A percentile compares a stretch with the other conserved stretches of the same genome.
Conservation (phyloP, 2,329 filamentous ascomycete species). For the Capronia epimyces region DNA sequence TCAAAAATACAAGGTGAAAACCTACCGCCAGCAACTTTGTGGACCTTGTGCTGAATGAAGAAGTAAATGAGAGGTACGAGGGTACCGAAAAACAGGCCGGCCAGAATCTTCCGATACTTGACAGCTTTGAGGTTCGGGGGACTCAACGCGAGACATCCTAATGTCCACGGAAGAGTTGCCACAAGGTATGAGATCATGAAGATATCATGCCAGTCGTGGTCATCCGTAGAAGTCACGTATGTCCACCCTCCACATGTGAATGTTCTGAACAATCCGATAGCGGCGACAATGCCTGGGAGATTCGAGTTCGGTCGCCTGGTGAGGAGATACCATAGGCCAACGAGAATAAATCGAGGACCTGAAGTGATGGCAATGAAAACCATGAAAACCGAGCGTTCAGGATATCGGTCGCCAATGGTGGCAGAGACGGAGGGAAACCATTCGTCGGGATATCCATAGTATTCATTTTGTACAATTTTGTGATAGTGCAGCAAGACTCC, state of each 20-base stretch:
- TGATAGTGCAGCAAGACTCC: constrained; percentile 80
- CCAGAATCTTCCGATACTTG: constrained; percentile 82
- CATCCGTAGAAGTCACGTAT: constrained; percentile 95
- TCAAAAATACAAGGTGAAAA: constrained; percentile 2
- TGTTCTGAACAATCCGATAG: constrained; percentile 77
- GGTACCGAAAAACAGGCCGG: constrained; percentile 79
- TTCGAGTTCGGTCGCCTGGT: constrained; percentile 68
- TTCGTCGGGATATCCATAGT: constrained; percentile 88
- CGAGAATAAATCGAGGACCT: constrained; percentile 83
- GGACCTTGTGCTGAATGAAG: constrained; percentile 98
- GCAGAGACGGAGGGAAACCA: constrained; percentile 96
- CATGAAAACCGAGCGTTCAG: constrained; percentile 94
- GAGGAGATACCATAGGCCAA: constrained; percentile 86
- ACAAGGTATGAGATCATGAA: constrained; percentile 99
- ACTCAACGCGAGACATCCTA: constrained; percentile 82
- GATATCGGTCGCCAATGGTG: constrained; percentile 95
- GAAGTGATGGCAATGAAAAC: constrained; percentile 96
- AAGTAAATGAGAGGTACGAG: constrained; percentile 89
- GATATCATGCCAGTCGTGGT: constrained; percentile 97
- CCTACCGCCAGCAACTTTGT: constrained; percentile 86
- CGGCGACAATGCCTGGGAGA: constrained; percentile 75
- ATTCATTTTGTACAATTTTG: constrained; percentile 97
- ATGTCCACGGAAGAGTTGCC: constrained; percentile 88
- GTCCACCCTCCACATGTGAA: constrained; percentile 97
- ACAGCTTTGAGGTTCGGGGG: constrained; percentile 76